Evolutionary conservation across 192 early-diverging fungal species (phyloP).

Genomic region (Umbelopsis isabellina): DNA sequence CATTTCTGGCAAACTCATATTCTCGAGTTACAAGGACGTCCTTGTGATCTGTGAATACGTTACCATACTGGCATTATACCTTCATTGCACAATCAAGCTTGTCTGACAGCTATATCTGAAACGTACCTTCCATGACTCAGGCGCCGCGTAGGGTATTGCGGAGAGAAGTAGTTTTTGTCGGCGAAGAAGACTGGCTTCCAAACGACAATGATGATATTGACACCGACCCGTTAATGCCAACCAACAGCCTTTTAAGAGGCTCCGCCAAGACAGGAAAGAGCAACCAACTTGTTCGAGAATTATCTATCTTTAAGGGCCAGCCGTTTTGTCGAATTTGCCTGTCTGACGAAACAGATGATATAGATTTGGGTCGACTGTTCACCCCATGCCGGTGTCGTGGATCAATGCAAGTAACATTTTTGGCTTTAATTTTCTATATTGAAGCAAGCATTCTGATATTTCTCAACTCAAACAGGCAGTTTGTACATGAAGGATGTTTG

Average conservation of each 20-base stretch:
- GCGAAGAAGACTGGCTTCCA: slow-evolving; percentile 17
- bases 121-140: not conserved
- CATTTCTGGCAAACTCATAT: not conserved
- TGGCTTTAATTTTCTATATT: not conserved
- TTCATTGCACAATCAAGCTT: not conserved
- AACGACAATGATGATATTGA: slow-evolving; percentile 1
- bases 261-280: not conserved
- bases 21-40: not conserved
- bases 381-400: slow-evolving; percentile 3
- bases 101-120: not conserved
- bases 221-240: not conserved
- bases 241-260: not conserved
- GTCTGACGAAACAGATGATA: not conserved
- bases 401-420: not conserved
- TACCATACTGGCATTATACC: too few species aligned
- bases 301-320: not conserved
- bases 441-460: not conserved
- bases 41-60: not conserved
- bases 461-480: not conserved
- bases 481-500: not conserved
- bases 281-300: not conserved
- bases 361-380: not conserved
- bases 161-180: slow-evolving; percentile 12
- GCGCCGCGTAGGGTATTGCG: slow-evolving; percentile 1
- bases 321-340: slow-evolving; percentile 2